Base-by-base conservation (phyloP, 257 asterid genomes). In the Hygrophila difformis region DNA sequence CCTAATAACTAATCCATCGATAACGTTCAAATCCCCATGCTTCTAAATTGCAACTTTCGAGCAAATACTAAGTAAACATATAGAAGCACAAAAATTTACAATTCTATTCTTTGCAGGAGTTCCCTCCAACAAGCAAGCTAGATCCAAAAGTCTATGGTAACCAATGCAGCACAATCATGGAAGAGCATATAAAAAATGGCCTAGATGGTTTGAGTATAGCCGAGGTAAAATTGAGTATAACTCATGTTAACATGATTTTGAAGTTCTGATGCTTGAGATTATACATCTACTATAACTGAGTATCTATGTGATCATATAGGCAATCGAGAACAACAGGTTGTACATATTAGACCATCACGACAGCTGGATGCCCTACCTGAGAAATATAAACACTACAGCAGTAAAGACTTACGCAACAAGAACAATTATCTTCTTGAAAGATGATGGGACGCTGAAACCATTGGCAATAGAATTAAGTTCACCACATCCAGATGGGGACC, bases 301-400 rank as follows among this genome's bases (percentile, higher is more conserved):
- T 11, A 17, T n/a, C 12, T 6, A 3, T n/a, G 20, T 50, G 38
- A 36, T 23, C 47, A n/a, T 42, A 34, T 40, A 77, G 94, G 93
- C 91, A 40, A 60, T 84, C 39, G 16, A 56, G 65, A 42, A 18
- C 19, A 69, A 69, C 28, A 62, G 60, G 64, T 28, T 81, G 43
- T 84, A 64, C 76, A 73, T 81, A 59, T 47, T 84, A 68, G 75
- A 84, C 62, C 84, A 81, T 60, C 95, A 75, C 6, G 93, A 84
- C 57, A 43, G 41, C 47, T 22, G 78, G 40, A 75, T 81, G 91
- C 87, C 89, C 0, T 78, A 75, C 42, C 62, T 75, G 53, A 67
- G 77, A 63, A 61, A 69, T 65, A 76, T 84, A 56, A 81, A 84
- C 60, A 18, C 63, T 5, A 78, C 81, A 5, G 24, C 68, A 13